Conservation (phyloP, 768 basidiomycete species). For the Mrakia hoshinonis region DNA sequence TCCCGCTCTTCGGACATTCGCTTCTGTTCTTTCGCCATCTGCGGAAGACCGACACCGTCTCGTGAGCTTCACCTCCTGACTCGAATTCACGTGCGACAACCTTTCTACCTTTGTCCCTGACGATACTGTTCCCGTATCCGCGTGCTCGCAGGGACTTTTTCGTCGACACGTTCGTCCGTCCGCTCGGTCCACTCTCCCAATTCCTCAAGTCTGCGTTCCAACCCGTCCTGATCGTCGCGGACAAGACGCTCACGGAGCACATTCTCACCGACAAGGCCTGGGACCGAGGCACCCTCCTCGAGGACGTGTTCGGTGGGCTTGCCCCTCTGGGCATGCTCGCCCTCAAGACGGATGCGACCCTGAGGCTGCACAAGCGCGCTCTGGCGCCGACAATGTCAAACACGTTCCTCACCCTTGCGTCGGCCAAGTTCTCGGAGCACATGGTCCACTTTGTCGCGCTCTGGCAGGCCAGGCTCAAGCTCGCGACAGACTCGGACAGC, state of each 20-base stretch:
- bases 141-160: constrained; percentile 4
- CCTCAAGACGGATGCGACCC: constrained; percentile 7
- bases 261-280: background rate
- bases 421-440: background rate
- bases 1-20: constrained; percentile 8
- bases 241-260: constrained; percentile 1
- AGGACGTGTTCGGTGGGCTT: constrained; percentile 2
- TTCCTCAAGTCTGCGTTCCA: background rate
- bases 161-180: background rate
- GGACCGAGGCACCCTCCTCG: background rate
- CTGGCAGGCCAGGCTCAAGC: background rate
- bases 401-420: constrained; percentile 6
- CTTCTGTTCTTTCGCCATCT: constrained; percentile 7
- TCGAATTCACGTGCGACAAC: no score
- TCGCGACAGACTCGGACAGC: no score
- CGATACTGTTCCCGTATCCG: background rate
- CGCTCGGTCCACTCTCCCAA: constrained; percentile 1
- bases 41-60: background rate
- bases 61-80: constrained; percentile 1
- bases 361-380: constrained; percentile 11
- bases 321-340: constrained; percentile 17
- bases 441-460: background rate
- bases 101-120: background rate
- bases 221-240: constrained; percentile 8
- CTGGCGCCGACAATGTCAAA: constrained; percentile 19